Evolutionary conservation across 148 eudicot genomes (phyloP), one percentile per base, ranked within the genome.

Genomic region (Talinum fruticosum): DNA sequence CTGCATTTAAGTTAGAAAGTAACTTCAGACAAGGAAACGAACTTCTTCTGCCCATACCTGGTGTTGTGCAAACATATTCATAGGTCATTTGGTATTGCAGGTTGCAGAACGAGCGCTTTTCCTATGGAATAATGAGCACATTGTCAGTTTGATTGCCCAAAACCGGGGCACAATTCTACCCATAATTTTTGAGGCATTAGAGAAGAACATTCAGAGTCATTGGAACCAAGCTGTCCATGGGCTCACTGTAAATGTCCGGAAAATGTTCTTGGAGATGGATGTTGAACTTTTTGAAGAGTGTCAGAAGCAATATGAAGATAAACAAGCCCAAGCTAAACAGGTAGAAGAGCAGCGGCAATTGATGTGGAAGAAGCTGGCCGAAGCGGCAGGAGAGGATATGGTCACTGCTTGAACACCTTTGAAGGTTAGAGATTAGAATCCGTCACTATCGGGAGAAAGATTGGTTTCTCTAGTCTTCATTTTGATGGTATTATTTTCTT

Each of bases 151-250:
- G 80, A 91, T 91, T 12, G 91, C 91, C 73, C 89, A 89, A 16
- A 88, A 91, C 73, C 87, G 93, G 54, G 79, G 49, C 13, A 81
- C 79, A 32, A 77, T 91, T 54, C 85, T 91, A 71, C 96, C 93
- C 49, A 89, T 91, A 18, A 91, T 91, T 47, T 91, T 91, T 30
- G 96, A 89, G 73, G 90, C 93, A 69, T 74, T 90, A 78, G 96
- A 91, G 77, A 91, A 81, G 84, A 91, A 91, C 73, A 83, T 91
- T 32, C 83, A 88, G 83, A 80, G 81, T 66, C 96, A 91, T 81
- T 91, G 93, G 96, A 91, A 89, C 84, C 93, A 83, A 66, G 96
- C 91, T 45, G 88, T 91, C 51, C 86, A 89, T 23, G 93, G 96
- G 29, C 83, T 91, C 76, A 91, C 91, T 1, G 84, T 80, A 61